Evolutionary conservation across 805 yeast species (phyloP).

Genomic region (Wickerhamiella slavikovae): DNA sequence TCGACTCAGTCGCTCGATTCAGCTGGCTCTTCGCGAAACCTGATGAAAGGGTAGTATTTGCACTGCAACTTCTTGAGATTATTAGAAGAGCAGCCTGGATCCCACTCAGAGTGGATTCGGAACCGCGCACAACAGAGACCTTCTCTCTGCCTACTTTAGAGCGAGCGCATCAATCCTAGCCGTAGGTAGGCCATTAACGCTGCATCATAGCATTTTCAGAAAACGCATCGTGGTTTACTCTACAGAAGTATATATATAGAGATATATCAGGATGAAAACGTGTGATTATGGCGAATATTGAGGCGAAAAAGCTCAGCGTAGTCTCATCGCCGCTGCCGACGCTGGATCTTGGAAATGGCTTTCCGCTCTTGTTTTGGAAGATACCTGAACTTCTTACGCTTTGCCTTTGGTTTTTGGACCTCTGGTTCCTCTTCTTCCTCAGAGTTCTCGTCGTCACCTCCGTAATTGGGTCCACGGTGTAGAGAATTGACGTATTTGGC

Average conservation of each 20-base stretch:
- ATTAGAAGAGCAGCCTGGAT: constrained; percentile 83
- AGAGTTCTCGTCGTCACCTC: too few relatives aligned
- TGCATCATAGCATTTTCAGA: too few relatives aligned
- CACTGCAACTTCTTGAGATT: constrained; percentile 54
- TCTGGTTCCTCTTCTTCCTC: constrained; percentile 12
- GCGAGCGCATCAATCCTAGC: neutral
- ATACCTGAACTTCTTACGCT: constrained; percentile 63
- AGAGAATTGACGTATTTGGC: constrained; percentile 42
- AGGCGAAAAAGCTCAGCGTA: neutral
- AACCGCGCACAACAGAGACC: constrained; percentile 22
- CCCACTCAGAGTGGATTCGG: constrained; percentile 64
- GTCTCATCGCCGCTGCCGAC: neutral
- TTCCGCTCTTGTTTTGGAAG: constrained; percentile 64
- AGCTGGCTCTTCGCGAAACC: constrained; percentile 50
- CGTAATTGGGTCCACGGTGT: too few relatives aligned
- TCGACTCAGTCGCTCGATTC: constrained; percentile 51
- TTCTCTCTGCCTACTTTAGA: constrained; percentile 6
- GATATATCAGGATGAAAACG: too few relatives aligned
- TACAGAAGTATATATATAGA: too few relatives aligned
- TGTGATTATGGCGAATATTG: too few relatives aligned
- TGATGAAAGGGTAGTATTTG: constrained; percentile 37
- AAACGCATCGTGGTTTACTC: too few relatives aligned
- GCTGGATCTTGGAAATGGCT: constrained; percentile 6
- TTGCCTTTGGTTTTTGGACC: constrained; percentile 9
- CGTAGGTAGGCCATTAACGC: too few relatives aligned